Evolutionary conservation across 208 protist species (phyloP).

Genomic region (Trypanosoma grayi): DNA sequence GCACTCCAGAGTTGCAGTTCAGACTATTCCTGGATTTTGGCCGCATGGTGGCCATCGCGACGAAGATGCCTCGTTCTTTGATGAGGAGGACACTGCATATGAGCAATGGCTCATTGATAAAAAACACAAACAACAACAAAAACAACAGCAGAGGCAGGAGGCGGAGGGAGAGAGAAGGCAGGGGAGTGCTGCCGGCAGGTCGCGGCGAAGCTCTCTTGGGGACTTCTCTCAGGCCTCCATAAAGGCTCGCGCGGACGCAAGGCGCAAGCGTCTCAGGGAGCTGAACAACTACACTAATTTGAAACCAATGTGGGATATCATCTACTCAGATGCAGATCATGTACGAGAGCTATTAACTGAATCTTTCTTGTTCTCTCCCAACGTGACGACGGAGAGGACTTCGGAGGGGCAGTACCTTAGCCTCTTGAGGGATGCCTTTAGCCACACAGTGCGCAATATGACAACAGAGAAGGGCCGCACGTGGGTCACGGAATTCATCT

Average conservation of each 20-base stretch:
- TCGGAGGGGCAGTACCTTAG: constrained; percentile 21
- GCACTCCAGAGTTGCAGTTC: constrained; percentile 1
- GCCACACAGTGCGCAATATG: constrained; percentile 24
- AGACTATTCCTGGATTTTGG: constrained; percentile 30
- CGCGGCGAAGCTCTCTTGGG: not conserved
- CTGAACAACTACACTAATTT: constrained; percentile 12
- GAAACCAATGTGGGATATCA: constrained; percentile 2
- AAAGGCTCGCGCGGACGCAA: constrained; percentile 5
- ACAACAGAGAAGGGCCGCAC: not conserved
- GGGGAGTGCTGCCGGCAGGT: not conserved
- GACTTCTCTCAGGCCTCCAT: constrained; percentile 2
- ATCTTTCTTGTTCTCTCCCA: not conserved
- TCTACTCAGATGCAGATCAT: constrained; percentile 1
- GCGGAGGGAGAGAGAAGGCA: constrained; percentile 1
- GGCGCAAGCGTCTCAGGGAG: constrained; percentile 2
- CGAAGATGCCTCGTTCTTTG: constrained; percentile 48
- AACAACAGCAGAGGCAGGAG: not conserved
- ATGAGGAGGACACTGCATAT: constrained; percentile 39
- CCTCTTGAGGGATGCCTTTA: constrained; percentile 11
- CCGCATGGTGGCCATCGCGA: constrained; percentile 26
- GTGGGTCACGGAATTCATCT: constrained; percentile 6
- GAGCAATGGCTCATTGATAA: constrained; percentile 30
- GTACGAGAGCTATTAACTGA: constrained; percentile 1
- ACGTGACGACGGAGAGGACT: not conserved
- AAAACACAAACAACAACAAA: constrained; percentile 5